phyloP scores from a whole-genome alignment of 1,139 yeast species.

The Nakaseomyces kungkrabaensis region DNA sequence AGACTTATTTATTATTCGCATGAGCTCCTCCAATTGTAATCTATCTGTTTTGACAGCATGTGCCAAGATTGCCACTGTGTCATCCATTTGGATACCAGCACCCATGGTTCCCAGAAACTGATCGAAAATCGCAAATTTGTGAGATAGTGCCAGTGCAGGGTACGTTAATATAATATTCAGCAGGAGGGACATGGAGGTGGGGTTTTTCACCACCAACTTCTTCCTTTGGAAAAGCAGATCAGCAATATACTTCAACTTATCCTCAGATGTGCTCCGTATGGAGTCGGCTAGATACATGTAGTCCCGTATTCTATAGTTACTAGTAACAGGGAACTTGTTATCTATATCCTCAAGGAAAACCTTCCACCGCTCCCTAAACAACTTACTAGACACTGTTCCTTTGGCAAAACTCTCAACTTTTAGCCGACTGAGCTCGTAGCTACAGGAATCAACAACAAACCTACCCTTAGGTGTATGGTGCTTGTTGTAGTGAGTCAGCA shows the following conservation, averaged over 20 bases:
- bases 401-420: conserved; percentile 26
- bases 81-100: background rate
- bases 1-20: background rate
- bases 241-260: conserved; percentile 3
- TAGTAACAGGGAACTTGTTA: conserved; percentile 9
- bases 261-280: conserved; percentile 7
- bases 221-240: conserved; percentile 16
- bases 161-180: conserved; percentile 21
- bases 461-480: conserved; percentile 3
- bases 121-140: conserved; percentile 9
- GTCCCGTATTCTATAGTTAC: conserved; percentile 18
- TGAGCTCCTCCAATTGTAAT: background rate
- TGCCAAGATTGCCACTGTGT: background rate
- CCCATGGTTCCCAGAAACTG: background rate
- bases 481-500: conserved; percentile 16
- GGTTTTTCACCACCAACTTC: conserved; percentile 15
- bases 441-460: conserved; percentile 6
- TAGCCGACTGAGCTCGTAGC: conserved; percentile 18
- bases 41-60: background rate
- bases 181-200: conserved; percentile 16
- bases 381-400: conserved; percentile 12
- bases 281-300: conserved; percentile 19
- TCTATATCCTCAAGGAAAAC: conserved; percentile 26
- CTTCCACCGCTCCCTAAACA: conserved; percentile 27
- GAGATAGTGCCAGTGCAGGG: conserved; percentile 6